Conservation (phyloP, 768 basidiomycete genomes). For the Crucibulum laeve region DNA sequence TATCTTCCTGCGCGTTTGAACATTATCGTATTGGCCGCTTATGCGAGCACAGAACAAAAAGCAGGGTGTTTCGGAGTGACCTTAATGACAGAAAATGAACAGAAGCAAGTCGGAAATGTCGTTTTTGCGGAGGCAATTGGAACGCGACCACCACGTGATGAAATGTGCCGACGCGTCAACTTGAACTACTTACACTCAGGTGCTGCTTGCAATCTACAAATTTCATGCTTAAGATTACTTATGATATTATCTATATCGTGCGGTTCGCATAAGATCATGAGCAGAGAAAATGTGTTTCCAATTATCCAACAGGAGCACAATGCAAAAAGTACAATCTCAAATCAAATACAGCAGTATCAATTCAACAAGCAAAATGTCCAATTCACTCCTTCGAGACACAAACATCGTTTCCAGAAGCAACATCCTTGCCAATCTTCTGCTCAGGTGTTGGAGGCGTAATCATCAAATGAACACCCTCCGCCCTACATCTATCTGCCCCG, state of each 20-base stretch:
- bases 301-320: too few relatives aligned
- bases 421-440: constrained; percentile 4
- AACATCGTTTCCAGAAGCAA: background rate
- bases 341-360: too few relatives aligned
- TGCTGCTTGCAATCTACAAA: too few relatives aligned
- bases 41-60: background rate
- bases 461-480: constrained; percentile 8
- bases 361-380: too few relatives aligned
- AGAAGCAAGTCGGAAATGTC: background rate
- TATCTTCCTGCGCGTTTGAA: constrained; percentile 20
- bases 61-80: background rate
- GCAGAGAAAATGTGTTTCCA: too few relatives aligned
- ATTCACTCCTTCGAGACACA: background rate
- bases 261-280: too few relatives aligned
- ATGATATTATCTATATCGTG: too few relatives aligned
- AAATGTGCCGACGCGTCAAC: constrained; percentile 1
- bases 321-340: too few relatives aligned
- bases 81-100: too few relatives aligned
- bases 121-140: background rate
- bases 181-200: too few relatives aligned
- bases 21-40: constrained; percentile 14
- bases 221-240: too few relatives aligned
- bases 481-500: constrained; percentile 4
- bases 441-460: constrained; percentile 14
- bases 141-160: constrained; percentile 2